These are phyloP conservation scores for Colletotrichum destructivum DNA, from an alignment of 2,329 filamentous ascomycete species.

Conservation along the genomic window DNA sequence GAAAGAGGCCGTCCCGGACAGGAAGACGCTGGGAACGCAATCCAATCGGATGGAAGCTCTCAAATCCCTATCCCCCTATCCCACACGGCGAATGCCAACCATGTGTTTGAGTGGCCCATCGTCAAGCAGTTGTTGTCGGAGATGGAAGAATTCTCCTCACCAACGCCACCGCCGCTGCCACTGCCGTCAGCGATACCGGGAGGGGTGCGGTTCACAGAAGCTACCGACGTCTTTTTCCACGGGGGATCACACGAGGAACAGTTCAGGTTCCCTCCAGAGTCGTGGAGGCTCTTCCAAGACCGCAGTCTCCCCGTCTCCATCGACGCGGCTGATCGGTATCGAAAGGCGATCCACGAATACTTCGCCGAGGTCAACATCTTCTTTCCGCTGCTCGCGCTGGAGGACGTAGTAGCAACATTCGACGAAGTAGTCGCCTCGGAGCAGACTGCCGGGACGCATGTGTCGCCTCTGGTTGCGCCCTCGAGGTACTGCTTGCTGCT, in stretches of 20 bases:
- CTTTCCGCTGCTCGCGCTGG: conserved; percentile 37
- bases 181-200: neutral
- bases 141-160: neutral
- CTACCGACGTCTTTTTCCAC: conserved; percentile 40
- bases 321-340: conserved; percentile 17
- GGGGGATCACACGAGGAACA: neutral
- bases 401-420: conserved; percentile 10
- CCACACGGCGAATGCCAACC: conserved; percentile 47
- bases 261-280: conserved; percentile 24
- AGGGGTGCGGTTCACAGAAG: conserved; percentile 29
- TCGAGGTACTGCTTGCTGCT: conserved; percentile 42
- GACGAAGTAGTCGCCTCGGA: conserved; percentile 21
- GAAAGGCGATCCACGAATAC: conserved; percentile 43
- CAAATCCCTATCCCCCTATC: conserved; percentile 43
- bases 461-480: neutral
- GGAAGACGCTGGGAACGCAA: neutral
- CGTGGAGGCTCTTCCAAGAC: conserved; percentile 42
- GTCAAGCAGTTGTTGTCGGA: conserved; percentile 43
- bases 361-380: conserved; percentile 49
- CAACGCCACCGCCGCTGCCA: neutral
- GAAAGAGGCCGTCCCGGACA: neutral
- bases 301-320: neutral
- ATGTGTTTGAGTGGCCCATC: conserved; percentile 46
- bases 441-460: neutral
- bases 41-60: neutral